phyloP scores from a whole-genome alignment of 371 early-diverging fungal species.

The Capillidium heterosporum region DNA sequence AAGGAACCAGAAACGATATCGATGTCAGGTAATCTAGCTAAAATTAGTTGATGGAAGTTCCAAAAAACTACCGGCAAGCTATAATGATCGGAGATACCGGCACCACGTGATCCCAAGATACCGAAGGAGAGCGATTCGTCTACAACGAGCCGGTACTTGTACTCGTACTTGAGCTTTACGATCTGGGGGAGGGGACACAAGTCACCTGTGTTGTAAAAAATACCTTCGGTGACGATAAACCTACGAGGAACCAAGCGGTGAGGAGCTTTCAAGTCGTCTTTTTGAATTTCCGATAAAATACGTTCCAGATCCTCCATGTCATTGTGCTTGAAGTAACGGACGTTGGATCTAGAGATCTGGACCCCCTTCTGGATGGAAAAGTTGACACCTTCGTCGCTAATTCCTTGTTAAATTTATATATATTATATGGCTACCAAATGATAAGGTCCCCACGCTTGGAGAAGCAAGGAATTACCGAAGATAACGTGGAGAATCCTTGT shows the following conservation, averaged over 20 bases:
- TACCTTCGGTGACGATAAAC: constrained; percentile 93
- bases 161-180: constrained; percentile 80
- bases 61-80: constrained; percentile 31
- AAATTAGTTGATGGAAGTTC: not conserved
- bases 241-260: constrained; percentile 67
- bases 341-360: constrained; percentile 70
- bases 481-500: constrained; percentile 88
- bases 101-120: constrained; percentile 74
- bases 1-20: constrained; percentile 93
- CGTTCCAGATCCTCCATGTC: constrained; percentile 90
- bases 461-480: constrained; percentile 95
- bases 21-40: constrained; percentile 24
- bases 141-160: constrained; percentile 93
- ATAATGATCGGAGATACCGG: constrained; percentile 77
- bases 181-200: constrained; percentile 71
- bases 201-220: constrained; percentile 89
- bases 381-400: constrained; percentile 68
- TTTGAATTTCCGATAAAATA: constrained; percentile 54
- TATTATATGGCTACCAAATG: constrained; percentile 40
- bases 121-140: constrained; percentile 95
- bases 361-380: constrained; percentile 87
- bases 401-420: not conserved
- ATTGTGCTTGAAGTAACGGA: constrained; percentile 88
- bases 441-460: constrained; percentile 93
- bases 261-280: constrained; percentile 33